These are phyloP conservation scores for Chrysopogon serrulatus DNA, from an alignment of 176 grass and related monocot species.

Conservation along the genomic window DNA sequence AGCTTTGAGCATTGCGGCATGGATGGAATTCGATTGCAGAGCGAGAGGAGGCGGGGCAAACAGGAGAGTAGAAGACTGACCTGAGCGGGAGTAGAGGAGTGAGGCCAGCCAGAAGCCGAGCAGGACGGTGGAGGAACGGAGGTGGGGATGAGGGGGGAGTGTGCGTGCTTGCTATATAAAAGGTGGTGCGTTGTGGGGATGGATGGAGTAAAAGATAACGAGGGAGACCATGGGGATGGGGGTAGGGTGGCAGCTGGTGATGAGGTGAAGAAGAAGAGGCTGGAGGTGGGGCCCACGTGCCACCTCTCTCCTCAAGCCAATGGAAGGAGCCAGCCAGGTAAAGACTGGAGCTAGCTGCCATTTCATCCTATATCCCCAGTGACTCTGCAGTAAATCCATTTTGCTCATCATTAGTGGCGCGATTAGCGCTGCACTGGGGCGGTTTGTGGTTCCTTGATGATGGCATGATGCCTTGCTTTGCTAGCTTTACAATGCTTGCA, in stretches of 20 bases:
- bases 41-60: neutral
- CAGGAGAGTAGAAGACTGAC: conserved; percentile 33
- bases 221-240: conserved; percentile 28
- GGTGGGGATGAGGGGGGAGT: neutral
- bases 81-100: conserved; percentile 42
- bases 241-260: conserved; percentile 45
- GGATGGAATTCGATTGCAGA: neutral
- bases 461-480: too few species aligned
- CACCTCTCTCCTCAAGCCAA: neutral
- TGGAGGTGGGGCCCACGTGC: neutral
- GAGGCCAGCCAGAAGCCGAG: conserved; percentile 21
- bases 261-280: neutral
- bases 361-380: conserved; percentile 8
- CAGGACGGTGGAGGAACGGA: conserved; percentile 8
- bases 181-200: conserved; percentile 13
- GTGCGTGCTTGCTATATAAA: conserved; percentile 46
- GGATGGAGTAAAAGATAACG: conserved; percentile 37
- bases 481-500: neutral
- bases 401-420: neutral
- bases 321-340: neutral
- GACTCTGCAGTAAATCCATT: neutral
- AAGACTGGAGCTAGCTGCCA: neutral
- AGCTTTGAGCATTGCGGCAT: neutral
- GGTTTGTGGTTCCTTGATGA: neutral
- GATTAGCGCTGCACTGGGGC: neutral